phyloP scores from a whole-genome alignment of 1,139 yeast genomes.

The Sugiyamaella paludigena region DNA sequence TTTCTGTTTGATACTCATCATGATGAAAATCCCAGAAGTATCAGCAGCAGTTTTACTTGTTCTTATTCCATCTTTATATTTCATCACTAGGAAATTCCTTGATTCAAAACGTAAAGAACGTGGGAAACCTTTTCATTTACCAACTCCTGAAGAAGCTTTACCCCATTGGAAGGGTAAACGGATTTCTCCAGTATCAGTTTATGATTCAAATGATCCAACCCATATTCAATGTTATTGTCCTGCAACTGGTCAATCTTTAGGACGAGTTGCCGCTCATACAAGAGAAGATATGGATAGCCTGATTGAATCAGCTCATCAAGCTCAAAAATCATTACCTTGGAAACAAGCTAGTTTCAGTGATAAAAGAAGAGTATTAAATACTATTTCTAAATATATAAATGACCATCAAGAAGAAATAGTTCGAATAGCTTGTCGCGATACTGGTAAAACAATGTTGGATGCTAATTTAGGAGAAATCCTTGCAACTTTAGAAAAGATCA shows the following conservation, averaged over 20 bases:
- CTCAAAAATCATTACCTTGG: conserved; percentile 47
- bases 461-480: conserved; percentile 92
- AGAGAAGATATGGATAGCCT: conserved; percentile 66
- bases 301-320: conserved; percentile 55
- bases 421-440: conserved; percentile 89
- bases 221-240: conserved; percentile 87
- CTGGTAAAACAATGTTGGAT: conserved; percentile 93
- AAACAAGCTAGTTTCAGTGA: conserved; percentile 55
- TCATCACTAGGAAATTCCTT: conserved; percentile 7
- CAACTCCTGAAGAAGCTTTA: conserved; percentile 74
- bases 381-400: conserved; percentile 67
- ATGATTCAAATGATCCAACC: conserved; percentile 56
- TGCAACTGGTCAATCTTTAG: conserved; percentile 88
- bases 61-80: conserved; percentile 17
- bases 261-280: conserved; percentile 61
- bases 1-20: not conserved
- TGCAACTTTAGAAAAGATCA: conserved; percentile 88
- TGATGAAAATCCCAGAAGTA: conserved; percentile 13
- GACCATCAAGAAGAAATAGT: conserved; percentile 86
- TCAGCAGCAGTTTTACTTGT: conserved; percentile 17
- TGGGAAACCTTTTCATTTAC: conserved; percentile 14
- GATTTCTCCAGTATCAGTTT: conserved; percentile 56
- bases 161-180: conserved; percentile 93
- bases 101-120: conserved; percentile 13
- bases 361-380: conserved; percentile 66